Base-by-base conservation (phyloP, 257 asterid species). In the Marsdenia floribunda region DNA sequence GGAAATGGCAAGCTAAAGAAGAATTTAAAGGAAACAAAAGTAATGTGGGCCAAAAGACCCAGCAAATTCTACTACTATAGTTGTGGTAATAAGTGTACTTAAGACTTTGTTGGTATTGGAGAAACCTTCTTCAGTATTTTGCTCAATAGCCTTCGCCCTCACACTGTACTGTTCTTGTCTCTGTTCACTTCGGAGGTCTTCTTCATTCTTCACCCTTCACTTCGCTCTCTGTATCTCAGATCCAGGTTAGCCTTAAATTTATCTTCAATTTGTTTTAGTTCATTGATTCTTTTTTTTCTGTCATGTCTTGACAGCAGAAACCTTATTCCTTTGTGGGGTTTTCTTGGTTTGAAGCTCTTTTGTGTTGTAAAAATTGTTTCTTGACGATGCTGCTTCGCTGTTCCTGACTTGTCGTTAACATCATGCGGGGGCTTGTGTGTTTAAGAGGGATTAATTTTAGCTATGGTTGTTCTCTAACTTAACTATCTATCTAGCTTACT, bases 171-270 rank as follows among this genome's bases (percentile, higher is more conserved):
- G 1, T 22, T 29, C 72, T 71, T 73, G 65, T 29, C 71, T 66
- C 70, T 73, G 46, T 53, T 44, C 33, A 29, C 33, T 29, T 29
- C n/a, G 21, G 16, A 26, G 49, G 70, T 40, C 47, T 40, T 73
- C 44, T 57, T 55, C 80, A 29, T 71, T 61, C 72, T 76, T 57
- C 73, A 33, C 70, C 1, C 40, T 71, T 79, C 35, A 22, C 52
- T 35, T 74, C 58, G 47, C 71, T 73, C 47, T 21, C 13, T 14
- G 40, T 12, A 71, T 47, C 89, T 82, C 86, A 88, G 91, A 87
- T 90, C 96, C 96, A 82, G 82, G 87, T 82, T 75, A 10, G 78
- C 75, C 68, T 65, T 73, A 70, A 68, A n/a, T 63, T 47, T 67
- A 65, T 47, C 50, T 73, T 57, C 67, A 57, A 73, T 26, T 78